Conservation (phyloP, 1,284 basidiomycete genomes). For the Phylloboletellus chloephorus region DNA sequence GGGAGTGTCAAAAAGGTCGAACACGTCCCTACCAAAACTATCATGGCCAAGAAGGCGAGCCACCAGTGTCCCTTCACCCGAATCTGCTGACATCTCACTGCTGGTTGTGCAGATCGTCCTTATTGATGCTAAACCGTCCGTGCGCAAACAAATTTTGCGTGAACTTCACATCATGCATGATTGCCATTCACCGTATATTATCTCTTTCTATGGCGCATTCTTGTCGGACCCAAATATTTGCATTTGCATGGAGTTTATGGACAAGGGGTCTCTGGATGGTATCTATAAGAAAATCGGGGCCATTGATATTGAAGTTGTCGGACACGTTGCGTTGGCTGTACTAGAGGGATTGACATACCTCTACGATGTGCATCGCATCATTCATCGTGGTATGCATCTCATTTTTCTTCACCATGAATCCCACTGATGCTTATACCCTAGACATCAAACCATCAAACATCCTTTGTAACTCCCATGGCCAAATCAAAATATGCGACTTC, state of each 20-base stretch:
- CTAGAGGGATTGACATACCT: constrained; percentile 92
- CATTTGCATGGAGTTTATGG: constrained; percentile 98
- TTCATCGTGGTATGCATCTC: constrained; percentile 81
- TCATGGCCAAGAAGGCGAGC: constrained; percentile 93
- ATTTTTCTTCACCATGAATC: not conserved
- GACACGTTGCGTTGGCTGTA: constrained; percentile 88
- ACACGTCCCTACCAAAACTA: constrained; percentile 81
- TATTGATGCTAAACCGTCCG: constrained; percentile 94
- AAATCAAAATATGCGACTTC: constrained; percentile 99
- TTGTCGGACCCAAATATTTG: constrained; percentile 95
- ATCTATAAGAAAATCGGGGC: constrained; percentile 94
- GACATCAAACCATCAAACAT: constrained; percentile 99
- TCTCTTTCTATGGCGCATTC: constrained; percentile 96
- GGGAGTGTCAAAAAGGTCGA: constrained; percentile 96
- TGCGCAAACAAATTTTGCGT: constrained; percentile 96
- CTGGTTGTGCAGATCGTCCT: constrained; percentile 72
- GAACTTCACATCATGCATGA: constrained; percentile 99
- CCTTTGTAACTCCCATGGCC: constrained; percentile 85
- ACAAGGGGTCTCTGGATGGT: constrained; percentile 84
- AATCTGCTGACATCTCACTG: not conserved
- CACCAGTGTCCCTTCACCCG: not conserved
- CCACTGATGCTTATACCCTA: constrained; percentile 32
- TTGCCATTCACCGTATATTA: constrained; percentile 89
- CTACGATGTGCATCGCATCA: constrained; percentile 99
- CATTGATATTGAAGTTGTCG: constrained; percentile 85